Percentiles rank a stretch among this genome's conserved stretches.
These are phyloP conservation scores for Mytilinidion resinicola DNA, from an alignment of 495 filamentous ascomycete species.

Conservation along the genomic window DNA sequence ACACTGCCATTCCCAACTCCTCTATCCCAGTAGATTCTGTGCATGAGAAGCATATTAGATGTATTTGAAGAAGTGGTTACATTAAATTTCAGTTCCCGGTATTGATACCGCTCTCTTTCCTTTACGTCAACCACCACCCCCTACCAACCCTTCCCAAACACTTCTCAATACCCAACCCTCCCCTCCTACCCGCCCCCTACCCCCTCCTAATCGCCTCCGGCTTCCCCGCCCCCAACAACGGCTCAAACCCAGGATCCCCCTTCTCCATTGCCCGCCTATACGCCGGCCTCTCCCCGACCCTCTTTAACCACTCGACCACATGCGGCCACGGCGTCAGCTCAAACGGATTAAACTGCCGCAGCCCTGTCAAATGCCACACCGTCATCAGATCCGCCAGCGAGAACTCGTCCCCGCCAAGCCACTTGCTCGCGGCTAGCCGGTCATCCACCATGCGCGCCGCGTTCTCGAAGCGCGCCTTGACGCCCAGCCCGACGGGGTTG, in stretches of 20 bases:
- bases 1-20: too few species aligned
- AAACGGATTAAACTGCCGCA: conserved; percentile 45
- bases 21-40: too few species aligned
- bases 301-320: conserved; percentile 43
- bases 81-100: too few species aligned
- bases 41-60: too few species aligned
- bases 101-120: too few species aligned
- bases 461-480: neutral
- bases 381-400: conserved; percentile 58
- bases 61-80: too few species aligned
- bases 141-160: too few species aligned
- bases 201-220: neutral
- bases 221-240: neutral
- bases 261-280: conserved; percentile 23
- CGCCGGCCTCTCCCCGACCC: conserved; percentile 9
- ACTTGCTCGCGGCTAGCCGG: conserved; percentile 35
- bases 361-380: conserved; percentile 48
- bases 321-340: conserved; percentile 40
- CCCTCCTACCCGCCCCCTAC: too few species aligned
- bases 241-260: conserved; percentile 17
- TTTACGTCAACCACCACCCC: too few species aligned
- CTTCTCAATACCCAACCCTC: too few species aligned
- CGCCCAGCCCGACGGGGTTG: neutral
- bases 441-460: conserved; percentile 19
- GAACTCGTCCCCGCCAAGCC: conserved; percentile 54